Base-by-base conservation (phyloP, 2,329 filamentous ascomycete genomes). In the Colletotrichum melonis region DNA sequence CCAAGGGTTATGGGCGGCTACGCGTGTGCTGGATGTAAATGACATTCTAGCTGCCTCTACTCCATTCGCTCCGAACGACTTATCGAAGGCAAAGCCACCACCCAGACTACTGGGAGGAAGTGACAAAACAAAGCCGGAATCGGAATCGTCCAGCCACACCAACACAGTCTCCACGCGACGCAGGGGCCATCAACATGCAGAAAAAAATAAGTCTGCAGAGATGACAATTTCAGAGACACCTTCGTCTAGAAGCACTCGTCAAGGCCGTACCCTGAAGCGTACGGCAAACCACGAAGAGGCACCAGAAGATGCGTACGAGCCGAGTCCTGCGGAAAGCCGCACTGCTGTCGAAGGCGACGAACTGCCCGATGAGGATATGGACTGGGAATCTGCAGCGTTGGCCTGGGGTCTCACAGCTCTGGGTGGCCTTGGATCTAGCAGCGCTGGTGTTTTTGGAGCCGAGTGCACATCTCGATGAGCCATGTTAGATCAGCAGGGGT, bases 1-100 rank as follows among this genome's bases (percentile, higher is more conserved):
- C 69, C 79, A 91, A n/a, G 86, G 89, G 1, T 69, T 88, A 2
- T 92, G 90, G 90, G 86, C 88, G n/a, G 88, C 88, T 54, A 84
- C 88, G 1, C 84, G 89, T 38, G 85, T 86, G 26, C 81, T 88
- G 3, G 85, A 89, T 75, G 83, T 86, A 0, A 80, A 82, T n/a
- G 82, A 86, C 11, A 87, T 92, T 75, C 77, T 91, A 14, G 77
- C 76, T 22, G 81, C 80, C 1, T 78, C 79, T 22, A 78, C 83
- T 2, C 83, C 84, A 1, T 78, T 80, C 58, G 80, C 79, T 64
- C 73, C 73, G 35, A 67, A 58, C 30, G 57, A 63, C 28, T 30
- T n/a, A 49, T 42, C 22, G 46, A 63, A 30, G 38, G 68, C 57
- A 49, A 62, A 67, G 62, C 69, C 72, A 72, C 42, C 32, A 24